Evolutionary conservation across 345 rosid species (phyloP).

Genomic region (Hibiscus tridactylites): DNA sequence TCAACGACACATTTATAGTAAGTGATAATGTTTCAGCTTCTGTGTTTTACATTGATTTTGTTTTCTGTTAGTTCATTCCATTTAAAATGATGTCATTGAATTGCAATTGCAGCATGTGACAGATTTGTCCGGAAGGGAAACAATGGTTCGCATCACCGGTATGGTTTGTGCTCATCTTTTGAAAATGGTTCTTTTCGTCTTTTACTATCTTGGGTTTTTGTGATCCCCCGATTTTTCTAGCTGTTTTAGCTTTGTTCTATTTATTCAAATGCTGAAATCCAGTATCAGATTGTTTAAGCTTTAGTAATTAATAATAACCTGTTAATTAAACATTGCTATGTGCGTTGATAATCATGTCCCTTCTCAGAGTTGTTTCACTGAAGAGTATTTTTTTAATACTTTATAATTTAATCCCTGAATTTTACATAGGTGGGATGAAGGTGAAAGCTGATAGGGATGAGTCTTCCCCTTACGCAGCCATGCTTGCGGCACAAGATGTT

Average conservation of each 20-base stretch:
- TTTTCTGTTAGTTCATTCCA: background rate
- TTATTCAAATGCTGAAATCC: no score
- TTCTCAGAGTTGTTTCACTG: background rate
- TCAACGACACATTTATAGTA: conserved; percentile 88
- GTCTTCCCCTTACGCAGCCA: conserved; percentile 2
- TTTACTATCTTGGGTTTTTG: background rate
- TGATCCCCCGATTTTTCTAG: no score
- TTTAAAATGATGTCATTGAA: background rate
- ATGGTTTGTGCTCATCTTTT: background rate
- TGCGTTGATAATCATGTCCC: background rate
- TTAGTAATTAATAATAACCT: background rate
- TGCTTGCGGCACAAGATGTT: conserved; percentile 92
- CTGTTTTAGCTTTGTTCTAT: no score
- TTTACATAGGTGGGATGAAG: conserved; percentile 42
- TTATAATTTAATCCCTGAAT: background rate
- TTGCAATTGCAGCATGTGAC: conserved; percentile 63
- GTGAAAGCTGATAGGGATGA: conserved; percentile 3
- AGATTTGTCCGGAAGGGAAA: conserved; percentile 50
- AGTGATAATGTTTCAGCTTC: conserved; percentile 14
- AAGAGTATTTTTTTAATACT: background rate
- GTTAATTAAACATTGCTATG: background rate
- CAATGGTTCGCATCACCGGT: conserved; percentile 35
- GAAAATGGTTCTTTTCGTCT: background rate
- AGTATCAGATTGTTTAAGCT: background rate
- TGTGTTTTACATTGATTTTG: background rate